phyloP scores from a whole-genome alignment of 257 asterid species.

The Solanum piurae region DNA sequence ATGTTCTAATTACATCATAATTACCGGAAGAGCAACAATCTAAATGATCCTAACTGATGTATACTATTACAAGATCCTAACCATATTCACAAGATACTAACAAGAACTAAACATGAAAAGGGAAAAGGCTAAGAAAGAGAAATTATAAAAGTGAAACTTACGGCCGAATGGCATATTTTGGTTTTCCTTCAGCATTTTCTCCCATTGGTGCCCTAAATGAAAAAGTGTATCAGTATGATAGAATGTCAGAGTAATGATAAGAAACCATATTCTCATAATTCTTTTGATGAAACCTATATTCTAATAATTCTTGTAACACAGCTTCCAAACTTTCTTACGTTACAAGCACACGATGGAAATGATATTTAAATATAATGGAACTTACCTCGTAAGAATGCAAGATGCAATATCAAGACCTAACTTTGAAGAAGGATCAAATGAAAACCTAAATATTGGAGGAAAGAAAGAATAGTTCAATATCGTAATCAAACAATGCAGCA shows the following conservation, averaged over 20 bases:
- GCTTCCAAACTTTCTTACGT: not conserved
- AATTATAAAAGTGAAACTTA: slow-evolving; percentile 28
- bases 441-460: slow-evolving; percentile 47
- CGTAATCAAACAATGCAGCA: not conserved
- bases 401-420: slow-evolving; percentile 94
- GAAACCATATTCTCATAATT: not conserved
- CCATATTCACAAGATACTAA: not conserved
- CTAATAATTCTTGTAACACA: not conserved
- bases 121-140: not conserved
- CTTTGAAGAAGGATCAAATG: slow-evolving; percentile 71
- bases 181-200: slow-evolving; percentile 78
- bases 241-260: not conserved
- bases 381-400: slow-evolving; percentile 76
- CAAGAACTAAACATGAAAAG: not conserved
- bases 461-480: slow-evolving; percentile 6
- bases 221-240: not conserved
- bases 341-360: not conserved
- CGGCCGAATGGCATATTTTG: slow-evolving; percentile 91
- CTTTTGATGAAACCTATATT: not conserved
- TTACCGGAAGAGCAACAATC: not conserved
- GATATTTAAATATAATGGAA: slow-evolving; percentile 3
- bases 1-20: not conserved
- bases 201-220: slow-evolving; percentile 66
- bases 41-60: not conserved
- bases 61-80: not conserved